Evolutionary conservation across 2,329 filamentous ascomycete genomes (phyloP), one percentile per base, ranked within the genome.

Genomic region (Ceratocystis destructans): DNA sequence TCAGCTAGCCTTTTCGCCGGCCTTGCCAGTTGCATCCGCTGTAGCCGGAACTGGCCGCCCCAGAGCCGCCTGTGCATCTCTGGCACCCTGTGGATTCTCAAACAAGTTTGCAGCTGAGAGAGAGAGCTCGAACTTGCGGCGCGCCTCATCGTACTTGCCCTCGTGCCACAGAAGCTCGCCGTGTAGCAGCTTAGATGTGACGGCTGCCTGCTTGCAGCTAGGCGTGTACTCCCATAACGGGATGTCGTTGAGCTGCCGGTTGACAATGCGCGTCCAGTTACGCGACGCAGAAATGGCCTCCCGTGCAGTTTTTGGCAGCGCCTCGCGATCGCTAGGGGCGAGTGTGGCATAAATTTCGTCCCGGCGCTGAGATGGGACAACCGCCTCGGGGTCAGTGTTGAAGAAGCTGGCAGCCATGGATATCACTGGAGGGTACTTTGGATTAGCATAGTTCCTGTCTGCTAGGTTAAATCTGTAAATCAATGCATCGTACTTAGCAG

Each of bases 401-500:
- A 63, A 68, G 64, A 68, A 68, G 25, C 62, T 64, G 12, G 66
- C 62, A 6, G 66, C 66, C 22, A 68, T 50, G 17, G 64, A 65
- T 37, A 64, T 65, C 66, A 68, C 66, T 68, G 25, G n/a, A 41
- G 46, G 17, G 10, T 37, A 12, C 5, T 37, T 33, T 7, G 31
- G 12, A n/a, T 59, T 59, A 59, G 55, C 33, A 33, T 28, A 10
- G 8, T 10, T 20, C n/a, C 48, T 22, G n/a, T 25, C 48, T 53
- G 20, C 17, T 7, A 8, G 48, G 48, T 2, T 25, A 50, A 12
- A 12, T 50, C 15, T 41, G 37, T 15, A 25, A 22, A 53, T 28
- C 8, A 25, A 15, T 2, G 22, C 5, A 28, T 25, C 81, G 73
- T 79, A 87, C 81, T 95, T 73, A 96, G 79, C 15, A 92, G 81